Evolutionary conservation across 805 yeast species (phyloP).

Genomic region (Metschnikowia gruessii): DNA sequence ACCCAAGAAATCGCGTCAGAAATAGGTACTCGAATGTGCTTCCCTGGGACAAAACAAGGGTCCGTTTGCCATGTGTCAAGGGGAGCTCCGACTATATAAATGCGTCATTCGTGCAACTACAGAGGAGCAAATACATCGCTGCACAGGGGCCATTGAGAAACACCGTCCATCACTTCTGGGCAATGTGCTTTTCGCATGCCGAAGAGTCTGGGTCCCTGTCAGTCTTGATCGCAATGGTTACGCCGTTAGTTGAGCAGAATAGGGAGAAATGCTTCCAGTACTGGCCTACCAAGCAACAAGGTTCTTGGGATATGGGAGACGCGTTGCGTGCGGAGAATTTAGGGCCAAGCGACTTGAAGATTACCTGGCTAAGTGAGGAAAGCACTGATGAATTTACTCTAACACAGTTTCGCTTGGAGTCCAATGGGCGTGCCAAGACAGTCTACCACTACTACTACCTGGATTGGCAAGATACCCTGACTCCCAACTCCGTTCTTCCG

Average conservation of each 20-base stretch:
- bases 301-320: slow-evolving; percentile 21
- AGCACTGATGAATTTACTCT: slow-evolving; percentile 23
- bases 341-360: slow-evolving; percentile 14
- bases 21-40: slow-evolving; percentile 63
- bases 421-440: slow-evolving; percentile 19
- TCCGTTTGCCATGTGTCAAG: slow-evolving; percentile 29
- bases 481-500: slow-evolving; percentile 17
- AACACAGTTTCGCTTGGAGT: slow-evolving; percentile 26
- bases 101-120: slow-evolving; percentile 34
- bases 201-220: slow-evolving; percentile 24
- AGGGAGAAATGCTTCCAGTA: slow-evolving; percentile 17
- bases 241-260: slow-evolving; percentile 23
- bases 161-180: slow-evolving; percentile 82
- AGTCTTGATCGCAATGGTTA: slow-evolving; percentile 39
- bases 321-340: slow-evolving; percentile 23
- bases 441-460: slow-evolving; percentile 18
- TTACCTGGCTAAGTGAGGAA: slow-evolving; percentile 21
- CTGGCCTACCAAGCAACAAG: slow-evolving; percentile 25
- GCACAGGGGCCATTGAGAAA: slow-evolving; percentile 81
- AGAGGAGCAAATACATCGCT: slow-evolving; percentile 56
- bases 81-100: slow-evolving; percentile 35
- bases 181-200: slow-evolving; percentile 44
- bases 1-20: slow-evolving; percentile 10
- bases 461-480: slow-evolving; percentile 19
- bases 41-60: slow-evolving; percentile 64